A percentile compares a stretch with the other conserved stretches of the same genome.
Conservation (phyloP, 768 basidiomycete genomes). For the Mycena epipterygia region DNA sequence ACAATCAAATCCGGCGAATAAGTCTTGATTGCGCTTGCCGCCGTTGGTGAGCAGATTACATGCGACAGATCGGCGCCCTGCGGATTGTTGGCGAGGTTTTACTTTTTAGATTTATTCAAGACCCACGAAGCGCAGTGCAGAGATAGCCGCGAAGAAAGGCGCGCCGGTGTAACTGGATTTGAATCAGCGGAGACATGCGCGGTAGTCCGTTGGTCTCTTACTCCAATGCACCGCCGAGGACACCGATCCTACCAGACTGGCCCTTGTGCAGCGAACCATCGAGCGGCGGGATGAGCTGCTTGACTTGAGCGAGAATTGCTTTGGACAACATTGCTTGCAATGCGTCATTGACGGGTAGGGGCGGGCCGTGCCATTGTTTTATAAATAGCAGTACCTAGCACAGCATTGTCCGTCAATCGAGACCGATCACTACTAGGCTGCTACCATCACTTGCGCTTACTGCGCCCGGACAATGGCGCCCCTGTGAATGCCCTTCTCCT, state of each 20-base stretch:
- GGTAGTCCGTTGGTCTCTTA: slow-evolving; percentile 54
- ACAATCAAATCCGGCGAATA: slow-evolving; percentile 98
- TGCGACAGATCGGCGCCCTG: slow-evolving; percentile 96
- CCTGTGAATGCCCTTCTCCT: no score
- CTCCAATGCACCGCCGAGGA: slow-evolving; percentile 95
- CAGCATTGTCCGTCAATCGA: neutral
- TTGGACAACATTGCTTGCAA: slow-evolving; percentile 39
- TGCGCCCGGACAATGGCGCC: neutral
- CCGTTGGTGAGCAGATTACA: slow-evolving; percentile 95
- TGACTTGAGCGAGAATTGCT: slow-evolving; percentile 76
- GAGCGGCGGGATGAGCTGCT: slow-evolving; percentile 90
- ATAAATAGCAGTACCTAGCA: neutral
- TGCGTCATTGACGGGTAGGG: no score
- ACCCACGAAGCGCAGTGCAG: slow-evolving; percentile 86
- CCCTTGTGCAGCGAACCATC: slow-evolving; percentile 94
- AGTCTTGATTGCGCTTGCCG: slow-evolving; percentile 94
- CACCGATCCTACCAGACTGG: slow-evolving; percentile 94
- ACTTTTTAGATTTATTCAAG: neutral
- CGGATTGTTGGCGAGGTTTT: neutral
- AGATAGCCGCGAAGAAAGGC: slow-evolving; percentile 95
- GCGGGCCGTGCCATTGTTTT: neutral
- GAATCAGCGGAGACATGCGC: neutral
- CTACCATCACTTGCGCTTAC: neutral
- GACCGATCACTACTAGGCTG: neutral
- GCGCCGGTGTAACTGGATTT: slow-evolving; percentile 90